Evolutionary conservation across 805 yeast species (phyloP), one percentile per base, ranked within the genome.

Genomic region (Scheffersomyces lignosus): DNA sequence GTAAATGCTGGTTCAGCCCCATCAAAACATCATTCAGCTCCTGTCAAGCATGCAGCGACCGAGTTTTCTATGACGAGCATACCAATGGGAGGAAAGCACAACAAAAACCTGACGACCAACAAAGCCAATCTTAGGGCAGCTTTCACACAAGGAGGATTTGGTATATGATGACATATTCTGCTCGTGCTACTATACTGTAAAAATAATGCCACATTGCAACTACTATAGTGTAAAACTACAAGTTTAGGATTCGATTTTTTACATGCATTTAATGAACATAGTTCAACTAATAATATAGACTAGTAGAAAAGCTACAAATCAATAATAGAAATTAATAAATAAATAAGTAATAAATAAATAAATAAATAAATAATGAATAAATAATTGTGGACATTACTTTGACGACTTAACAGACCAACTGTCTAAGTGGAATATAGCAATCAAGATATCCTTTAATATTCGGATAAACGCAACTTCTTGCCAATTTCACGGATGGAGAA

Each of bases 131-230:
- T 84, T 30, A 71, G 88, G 48, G 73, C 78, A 34, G 86, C 87
- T 2, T 70, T 84, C 33, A 75, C 77, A 50, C 78, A 76, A 38
- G 85, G 84, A 20, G 73, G 73, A 37, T 84, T 83, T 62, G 91
- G 91, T 31, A 81, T 84, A 25, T 83, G 60, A 33, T 8, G 35
- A 8, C 22, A 20, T 12, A 6, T n/a, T n/a, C n/a, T n/a, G n/a
- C n/a, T n/a, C n/a, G n/a, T n/a, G n/a, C n/a, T n/a, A n/a, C n/a
- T 8, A 20, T 8, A 27, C n/a, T n/a, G n/a, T n/a, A n/a, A n/a
- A n/a, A n/a, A n/a, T n/a, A n/a, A n/a, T n/a, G n/a, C n/a, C n/a
- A n/a, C n/a, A n/a, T n/a, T n/a, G n/a, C n/a, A n/a, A n/a, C n/a
- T n/a, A n/a, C n/a, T n/a, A n/a, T n/a, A n/a, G n/a, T n/a, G n/a